Conservation (phyloP, 2,329 filamentous ascomycete species). For the Colletotrichum phormii region DNA sequence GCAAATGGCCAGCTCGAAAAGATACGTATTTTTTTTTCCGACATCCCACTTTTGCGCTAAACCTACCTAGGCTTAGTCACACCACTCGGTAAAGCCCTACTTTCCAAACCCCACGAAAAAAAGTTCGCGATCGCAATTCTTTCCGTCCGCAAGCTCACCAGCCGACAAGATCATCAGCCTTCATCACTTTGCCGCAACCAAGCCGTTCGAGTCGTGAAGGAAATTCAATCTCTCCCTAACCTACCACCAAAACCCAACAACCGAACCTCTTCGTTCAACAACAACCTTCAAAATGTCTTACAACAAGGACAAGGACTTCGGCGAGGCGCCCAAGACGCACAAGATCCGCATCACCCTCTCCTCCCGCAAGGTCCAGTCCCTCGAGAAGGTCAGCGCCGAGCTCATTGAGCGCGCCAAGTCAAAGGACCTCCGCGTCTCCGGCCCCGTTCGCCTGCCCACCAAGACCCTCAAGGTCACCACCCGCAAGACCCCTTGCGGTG, state of each 20-base stretch:
- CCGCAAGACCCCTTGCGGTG: conserved; percentile 98
- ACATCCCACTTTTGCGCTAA: neutral
- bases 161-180: conserved; percentile 52
- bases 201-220: conserved; percentile 86
- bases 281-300: conserved; percentile 80
- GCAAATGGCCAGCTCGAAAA: neutral
- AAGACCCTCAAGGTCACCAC: conserved; percentile 97
- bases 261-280: conserved; percentile 17
- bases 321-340: conserved; percentile 94
- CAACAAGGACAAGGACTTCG: conserved; percentile 97
- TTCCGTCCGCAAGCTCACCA: conserved; percentile 29
- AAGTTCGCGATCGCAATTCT: conserved; percentile 37
- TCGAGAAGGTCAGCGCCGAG: conserved; percentile 98
- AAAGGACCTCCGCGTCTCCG: conserved; percentile 97
- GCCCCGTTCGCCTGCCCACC: conserved; percentile 93
- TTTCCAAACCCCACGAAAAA: conserved; percentile 35
- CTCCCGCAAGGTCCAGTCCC: conserved; percentile 91
- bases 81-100: conserved; percentile 36
- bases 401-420: conserved; percentile 98
- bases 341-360: conserved; percentile 89
- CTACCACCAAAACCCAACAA: conserved; percentile 14
- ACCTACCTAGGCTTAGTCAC: neutral
- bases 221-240: conserved; percentile 38
- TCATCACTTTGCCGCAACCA: conserved; percentile 86
- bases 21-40: conserved; percentile 6